Evolutionary conservation across 1,284 basidiomycete species (phyloP), one percentile per base, ranked within the genome.

Genomic region (Ceratorhiza oryzae-sativae): DNA sequence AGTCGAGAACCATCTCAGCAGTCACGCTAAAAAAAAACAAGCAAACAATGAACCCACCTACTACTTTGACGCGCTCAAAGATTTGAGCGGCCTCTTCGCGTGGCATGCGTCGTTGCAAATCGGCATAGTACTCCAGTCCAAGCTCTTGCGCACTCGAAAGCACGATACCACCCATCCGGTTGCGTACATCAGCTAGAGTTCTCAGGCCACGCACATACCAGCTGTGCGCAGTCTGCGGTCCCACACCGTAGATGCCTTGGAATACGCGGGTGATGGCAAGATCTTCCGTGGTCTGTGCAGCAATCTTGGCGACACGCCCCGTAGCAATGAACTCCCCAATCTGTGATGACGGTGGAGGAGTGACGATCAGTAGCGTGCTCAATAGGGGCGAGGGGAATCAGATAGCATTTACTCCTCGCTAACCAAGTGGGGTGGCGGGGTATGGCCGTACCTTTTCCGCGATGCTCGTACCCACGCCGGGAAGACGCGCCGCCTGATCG

Each of bases 201-300:
- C 92, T 84, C 56, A 91, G 90, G 0, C 95, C 95, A n/a, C 81
- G 84, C 13, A 83, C 78, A 78, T 90, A 95, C 86, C 94, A 93
- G 75, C 86, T 81, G 73, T 85, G 84, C 0, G 94, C 92, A 34
- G 83, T 89, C 12, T 81, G 79, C 71, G 82, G 84, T 10, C 91
- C 94, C 67, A 95, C 92, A 41, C 92, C 93, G 77, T 96, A 96
- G 48, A 96, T 90, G 2, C 91, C 90, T 73, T 87, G 85, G 77
- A 95, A 93, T 12, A 87, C 58, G 12, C 83, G 81, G 1, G 84
- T 82, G 1, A 84, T 83, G 56, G 82, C 77, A 0, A 89, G 82
- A 61, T 89, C 88, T 60, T 85, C 86, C 2, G 89, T 90, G 25
- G 81, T 84, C 77, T 90, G 70, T 20, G 70, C 70, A 88, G 73